These are phyloP conservation scores for Lachnellula arida DNA, from an alignment of 2,329 filamentous ascomycete species.

Conservation along the genomic window DNA sequence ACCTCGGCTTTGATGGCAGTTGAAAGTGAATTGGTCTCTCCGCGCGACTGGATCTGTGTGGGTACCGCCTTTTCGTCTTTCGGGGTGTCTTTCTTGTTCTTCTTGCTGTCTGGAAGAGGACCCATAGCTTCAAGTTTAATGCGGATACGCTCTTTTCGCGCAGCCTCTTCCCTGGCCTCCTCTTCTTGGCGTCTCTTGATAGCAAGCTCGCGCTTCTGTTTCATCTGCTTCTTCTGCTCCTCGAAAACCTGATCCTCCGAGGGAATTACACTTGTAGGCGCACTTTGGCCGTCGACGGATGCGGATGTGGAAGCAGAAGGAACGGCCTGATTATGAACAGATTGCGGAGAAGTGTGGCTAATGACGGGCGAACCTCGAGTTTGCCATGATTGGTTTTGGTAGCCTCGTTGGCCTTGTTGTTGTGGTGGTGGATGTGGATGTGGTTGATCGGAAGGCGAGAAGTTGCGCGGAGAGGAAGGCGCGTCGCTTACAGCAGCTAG, in stretches of 20 bases:
- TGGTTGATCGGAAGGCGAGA: slow-evolving; percentile 31
- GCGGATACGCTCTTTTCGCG: slow-evolving; percentile 63
- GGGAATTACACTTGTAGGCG: slow-evolving; percentile 30
- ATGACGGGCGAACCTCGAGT: slow-evolving; percentile 34
- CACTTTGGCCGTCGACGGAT: slow-evolving; percentile 30
- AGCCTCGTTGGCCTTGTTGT: slow-evolving; percentile 21
- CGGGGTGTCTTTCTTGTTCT: slow-evolving; percentile 47
- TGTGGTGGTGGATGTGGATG: slow-evolving; percentile 16
- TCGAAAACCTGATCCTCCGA: slow-evolving; percentile 50
- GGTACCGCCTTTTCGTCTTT: slow-evolving; percentile 42
- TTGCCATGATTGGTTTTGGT: slow-evolving; percentile 36
- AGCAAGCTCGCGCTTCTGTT: slow-evolving; percentile 63
- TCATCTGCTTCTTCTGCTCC: slow-evolving; percentile 68
- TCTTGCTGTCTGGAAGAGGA: slow-evolving; percentile 56
- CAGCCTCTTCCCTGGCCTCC: slow-evolving; percentile 68
- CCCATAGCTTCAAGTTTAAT: slow-evolving; percentile 69
- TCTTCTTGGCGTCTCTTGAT: slow-evolving; percentile 64
- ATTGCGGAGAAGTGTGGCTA: slow-evolving; percentile 32
- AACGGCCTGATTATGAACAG: slow-evolving; percentile 28
- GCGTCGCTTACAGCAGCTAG: slow-evolving; percentile 47
- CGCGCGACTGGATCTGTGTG: slow-evolving; percentile 30
- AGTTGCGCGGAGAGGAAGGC: slow-evolving; percentile 44
- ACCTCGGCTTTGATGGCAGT: slow-evolving; percentile 9
- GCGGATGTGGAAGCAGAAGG: slow-evolving; percentile 34
- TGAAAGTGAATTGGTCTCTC: slow-evolving; percentile 9